Base-by-base conservation (phyloP, 116 monocot species). In the Cymodocea nodosa region DNA sequence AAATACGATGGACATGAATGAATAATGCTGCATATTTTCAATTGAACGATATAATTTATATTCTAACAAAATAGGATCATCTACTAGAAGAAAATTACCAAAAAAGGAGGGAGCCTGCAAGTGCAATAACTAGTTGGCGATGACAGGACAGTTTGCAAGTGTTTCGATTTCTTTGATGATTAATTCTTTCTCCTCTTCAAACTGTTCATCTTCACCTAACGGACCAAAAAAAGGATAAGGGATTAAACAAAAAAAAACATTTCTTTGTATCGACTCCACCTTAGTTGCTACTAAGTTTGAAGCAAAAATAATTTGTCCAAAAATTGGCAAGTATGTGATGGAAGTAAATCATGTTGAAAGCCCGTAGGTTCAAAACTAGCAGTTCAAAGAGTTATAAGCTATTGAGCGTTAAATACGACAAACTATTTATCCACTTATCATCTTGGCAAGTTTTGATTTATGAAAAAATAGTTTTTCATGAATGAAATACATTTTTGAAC, bases 141-240 rank as follows among this genome's bases (percentile, higher is more conserved):
- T 62, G 20, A 49, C 17, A 50, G 23, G 50, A 23, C n/a, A 16
- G 23, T 23, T 65, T 67, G 24, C 67, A 24, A 82, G 52, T 48
- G 65, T 78, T 73, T 80, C 74, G 18, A 97, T 85, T 75, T 97
- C 92, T 20, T 91, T 66, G 64, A 91, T 80, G 36, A 97, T 67
- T 23, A 91, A 60, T 23, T 91, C 97, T 73, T 65, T 85, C 80
- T 97, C 97, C 75, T 97, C 97, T 73, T 97, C 92, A 63, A 86
- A 75, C 78, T 97, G 88, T 25, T 97, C 97, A 39, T 97, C 97
- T 74, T 97, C 97, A 73, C 84, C 93, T 75, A 69, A 50, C 71
- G 12, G 50, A 56, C 35, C 35, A 67, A 52, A 53, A 12, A n/a
- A 51, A 13, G 48, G 4, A 22, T 14, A 23, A 51, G 23, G 4